Conservation (phyloP, 176 grass and related monocot genomes). For the Secale cereale region DNA sequence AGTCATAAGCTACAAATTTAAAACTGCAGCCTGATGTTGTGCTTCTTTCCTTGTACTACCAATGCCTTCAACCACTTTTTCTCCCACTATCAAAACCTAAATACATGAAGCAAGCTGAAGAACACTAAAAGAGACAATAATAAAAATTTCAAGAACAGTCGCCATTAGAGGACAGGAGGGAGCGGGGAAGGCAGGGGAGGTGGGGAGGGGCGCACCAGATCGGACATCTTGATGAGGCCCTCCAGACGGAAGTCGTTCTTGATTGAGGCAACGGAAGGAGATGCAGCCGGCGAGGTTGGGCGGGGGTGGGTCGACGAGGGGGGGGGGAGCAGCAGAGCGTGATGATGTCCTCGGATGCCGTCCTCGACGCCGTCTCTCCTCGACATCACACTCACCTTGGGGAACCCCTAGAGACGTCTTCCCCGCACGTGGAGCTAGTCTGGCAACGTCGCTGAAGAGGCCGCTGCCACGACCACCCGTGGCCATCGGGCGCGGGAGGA, state of each 20-base stretch:
- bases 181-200: not conserved
- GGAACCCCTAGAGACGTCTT: too few relatives aligned
- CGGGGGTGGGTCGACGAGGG: slow-evolving; percentile 84
- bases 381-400: too few relatives aligned
- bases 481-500: too few relatives aligned
- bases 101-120: not conserved
- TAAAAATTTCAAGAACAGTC: not conserved
- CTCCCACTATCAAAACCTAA: slow-evolving; percentile 93
- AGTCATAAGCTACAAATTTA: too few relatives aligned
- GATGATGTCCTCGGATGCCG: too few relatives aligned
- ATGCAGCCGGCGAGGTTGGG: slow-evolving; percentile 61
- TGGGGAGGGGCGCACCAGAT: not conserved
- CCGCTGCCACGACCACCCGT: too few relatives aligned
- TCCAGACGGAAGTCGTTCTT: slow-evolving; percentile 91
- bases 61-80: slow-evolving; percentile 79
- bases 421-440: too few relatives aligned
- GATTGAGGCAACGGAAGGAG: slow-evolving; percentile 94
- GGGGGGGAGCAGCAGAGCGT: too few relatives aligned
- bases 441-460: too few relatives aligned
- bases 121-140: not conserved
- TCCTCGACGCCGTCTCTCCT: too few relatives aligned
- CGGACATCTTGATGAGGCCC: slow-evolving; percentile 90
- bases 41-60: slow-evolving; percentile 93
- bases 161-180: not conserved
- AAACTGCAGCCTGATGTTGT: too few relatives aligned